Evolutionary conservation across 1,284 basidiomycete genomes (phyloP).

Genomic region (Cyathus olla): DNA sequence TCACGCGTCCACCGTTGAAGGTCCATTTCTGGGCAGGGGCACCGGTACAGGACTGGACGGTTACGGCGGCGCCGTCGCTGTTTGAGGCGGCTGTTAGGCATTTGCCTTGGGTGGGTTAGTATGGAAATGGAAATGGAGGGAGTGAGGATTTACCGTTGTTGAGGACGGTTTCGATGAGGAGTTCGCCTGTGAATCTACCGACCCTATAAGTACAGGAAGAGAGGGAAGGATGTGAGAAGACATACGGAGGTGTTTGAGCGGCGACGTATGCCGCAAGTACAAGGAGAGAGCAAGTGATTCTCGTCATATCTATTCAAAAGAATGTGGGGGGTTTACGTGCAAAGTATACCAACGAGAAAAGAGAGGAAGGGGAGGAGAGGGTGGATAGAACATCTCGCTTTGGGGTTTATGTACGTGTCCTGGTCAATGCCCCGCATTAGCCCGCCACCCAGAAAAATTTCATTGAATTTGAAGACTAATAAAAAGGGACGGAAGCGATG

Average conservation of each 20-base stretch:
- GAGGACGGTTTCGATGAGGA: constrained; percentile 53
- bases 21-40: constrained; percentile 55
- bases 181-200: constrained; percentile 29
- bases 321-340: too few species aligned
- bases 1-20: constrained; percentile 53
- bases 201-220: constrained; percentile 33
- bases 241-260: constrained; percentile 37
- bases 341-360: too few species aligned
- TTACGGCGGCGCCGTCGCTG: constrained; percentile 56
- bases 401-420: too few species aligned
- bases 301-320: constrained; percentile 6
- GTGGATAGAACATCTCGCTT: too few species aligned
- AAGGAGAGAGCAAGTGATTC: constrained; percentile 10
- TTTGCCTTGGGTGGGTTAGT: constrained; percentile 40
- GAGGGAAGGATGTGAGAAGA: neutral
- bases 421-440: too few species aligned
- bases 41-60: constrained; percentile 56
- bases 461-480: too few species aligned
- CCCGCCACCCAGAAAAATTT: too few species aligned
- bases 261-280: constrained; percentile 20
- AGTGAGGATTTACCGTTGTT: constrained; percentile 41
- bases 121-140: neutral
- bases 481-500: too few species aligned
- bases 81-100: constrained; percentile 61
- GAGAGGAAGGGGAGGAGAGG: too few species aligned